Conservation (phyloP, 208 protist species). For the Crithidia mellificae region DNA sequence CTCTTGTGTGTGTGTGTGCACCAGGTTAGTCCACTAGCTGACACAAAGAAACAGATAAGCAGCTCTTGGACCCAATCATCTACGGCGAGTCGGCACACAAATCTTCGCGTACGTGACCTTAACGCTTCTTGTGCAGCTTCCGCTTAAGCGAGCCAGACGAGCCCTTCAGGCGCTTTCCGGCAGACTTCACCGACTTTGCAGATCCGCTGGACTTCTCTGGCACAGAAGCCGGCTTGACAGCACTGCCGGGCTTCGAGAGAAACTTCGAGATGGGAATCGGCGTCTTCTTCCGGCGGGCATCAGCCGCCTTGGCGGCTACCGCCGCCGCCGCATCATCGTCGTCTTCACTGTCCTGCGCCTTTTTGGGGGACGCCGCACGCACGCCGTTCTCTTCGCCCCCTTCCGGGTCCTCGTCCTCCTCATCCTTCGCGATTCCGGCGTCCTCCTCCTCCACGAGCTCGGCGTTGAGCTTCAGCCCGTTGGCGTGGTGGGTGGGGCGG, state of each 20-base stretch:
- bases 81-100: no score
- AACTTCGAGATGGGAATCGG: conserved; percentile 42
- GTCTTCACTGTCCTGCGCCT: neutral
- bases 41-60: no score
- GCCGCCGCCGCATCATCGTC: neutral
- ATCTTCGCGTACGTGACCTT: neutral
- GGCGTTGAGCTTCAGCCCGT: neutral
- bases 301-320: neutral
- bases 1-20: no score
- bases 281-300: conserved; percentile 16
- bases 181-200: conserved; percentile 17
- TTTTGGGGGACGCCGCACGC: neutral
- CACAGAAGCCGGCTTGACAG: neutral
- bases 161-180: conserved; percentile 19
- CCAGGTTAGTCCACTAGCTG: no score
- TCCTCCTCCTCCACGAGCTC: conserved; percentile 1
- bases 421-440: neutral
- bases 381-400: neutral
- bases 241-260: conserved; percentile 17
- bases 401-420: neutral
- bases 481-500: neutral
- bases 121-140: conserved; percentile 35
- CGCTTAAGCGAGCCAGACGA: conserved; percentile 7
- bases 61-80: no score
- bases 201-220: conserved; percentile 5